Conservation (phyloP, 2,329 filamentous ascomycete species). For the Biscogniauxia sp. region DNA sequence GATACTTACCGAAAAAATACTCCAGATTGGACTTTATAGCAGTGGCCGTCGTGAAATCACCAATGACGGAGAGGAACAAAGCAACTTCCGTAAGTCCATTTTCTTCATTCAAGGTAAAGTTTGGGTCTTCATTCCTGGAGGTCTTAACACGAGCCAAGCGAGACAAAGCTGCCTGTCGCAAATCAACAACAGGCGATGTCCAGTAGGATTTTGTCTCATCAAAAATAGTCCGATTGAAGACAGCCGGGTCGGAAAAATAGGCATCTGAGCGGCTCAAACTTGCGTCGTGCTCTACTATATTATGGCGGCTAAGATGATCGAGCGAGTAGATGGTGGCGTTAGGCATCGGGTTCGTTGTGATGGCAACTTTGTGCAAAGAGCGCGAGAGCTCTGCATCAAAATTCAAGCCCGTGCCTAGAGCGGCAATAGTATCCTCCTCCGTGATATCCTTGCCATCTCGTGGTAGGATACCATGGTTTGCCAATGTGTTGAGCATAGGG, state of each 20-base stretch:
- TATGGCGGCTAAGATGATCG: slow-evolving; percentile 45
- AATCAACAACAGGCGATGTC: slow-evolving; percentile 39
- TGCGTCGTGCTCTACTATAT: slow-evolving; percentile 49
- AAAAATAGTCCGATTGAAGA: slow-evolving; percentile 53
- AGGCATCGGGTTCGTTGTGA: slow-evolving; percentile 41
- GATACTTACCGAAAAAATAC: slow-evolving; percentile 42
- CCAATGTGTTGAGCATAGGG: slow-evolving; percentile 51
- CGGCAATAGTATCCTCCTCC: slow-evolving; percentile 36
- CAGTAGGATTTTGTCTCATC: slow-evolving; percentile 45
- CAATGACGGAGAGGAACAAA: slow-evolving; percentile 47
- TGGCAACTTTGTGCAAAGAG: slow-evolving; percentile 43
- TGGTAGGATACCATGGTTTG: slow-evolving; percentile 49
- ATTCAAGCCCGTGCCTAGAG: slow-evolving; percentile 40
- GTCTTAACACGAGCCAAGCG: slow-evolving; percentile 43
- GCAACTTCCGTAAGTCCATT: slow-evolving; percentile 49
- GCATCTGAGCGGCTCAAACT: slow-evolving; percentile 47
- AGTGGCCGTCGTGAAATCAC: slow-evolving; percentile 38
- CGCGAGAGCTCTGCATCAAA: slow-evolving; percentile 39
- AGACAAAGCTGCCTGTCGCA: slow-evolving; percentile 43
- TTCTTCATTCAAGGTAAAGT: slow-evolving; percentile 41
- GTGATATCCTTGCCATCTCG: slow-evolving; percentile 44
- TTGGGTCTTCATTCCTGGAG: slow-evolving; percentile 46
- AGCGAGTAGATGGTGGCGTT: slow-evolving; percentile 44
- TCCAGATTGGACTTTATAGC: slow-evolving; percentile 39
- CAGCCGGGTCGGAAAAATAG: slow-evolving; percentile 48